phyloP scores from a whole-genome alignment of 495 filamentous ascomycete species.

The Ramalina intermedia region DNA sequence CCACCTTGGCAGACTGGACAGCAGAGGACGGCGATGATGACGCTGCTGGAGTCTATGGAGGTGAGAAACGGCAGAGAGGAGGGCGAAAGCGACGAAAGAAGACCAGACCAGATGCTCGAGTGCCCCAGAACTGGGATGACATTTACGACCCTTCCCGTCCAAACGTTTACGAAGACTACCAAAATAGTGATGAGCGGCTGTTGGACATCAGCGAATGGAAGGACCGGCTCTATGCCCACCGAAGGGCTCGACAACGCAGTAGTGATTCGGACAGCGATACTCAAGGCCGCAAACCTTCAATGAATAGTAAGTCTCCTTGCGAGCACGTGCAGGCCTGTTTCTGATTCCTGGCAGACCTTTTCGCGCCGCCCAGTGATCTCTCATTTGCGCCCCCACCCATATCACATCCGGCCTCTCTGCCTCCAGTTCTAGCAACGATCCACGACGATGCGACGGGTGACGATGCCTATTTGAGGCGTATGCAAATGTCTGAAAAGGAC shows the following conservation, averaged over 20 bases:
- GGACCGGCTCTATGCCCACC: slow-evolving; percentile 64
- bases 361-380: slow-evolving; percentile 52
- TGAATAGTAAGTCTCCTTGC: slow-evolving; percentile 32
- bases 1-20: slow-evolving; percentile 73
- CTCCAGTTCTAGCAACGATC: neutral
- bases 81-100: slow-evolving; percentile 85
- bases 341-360: slow-evolving; percentile 31
- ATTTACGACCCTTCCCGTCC: slow-evolving; percentile 77
- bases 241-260: slow-evolving; percentile 34
- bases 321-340: neutral
- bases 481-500: slow-evolving; percentile 29
- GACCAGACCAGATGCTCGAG: slow-evolving; percentile 42
- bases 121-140: slow-evolving; percentile 78
- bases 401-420: neutral
- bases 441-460: slow-evolving; percentile 49
- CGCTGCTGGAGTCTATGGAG: slow-evolving; percentile 44
- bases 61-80: slow-evolving; percentile 57
- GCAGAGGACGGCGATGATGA: slow-evolving; percentile 58
- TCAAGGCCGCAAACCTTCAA: slow-evolving; percentile 29
- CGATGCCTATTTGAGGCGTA: slow-evolving; percentile 54
- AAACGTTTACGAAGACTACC: slow-evolving; percentile 77
- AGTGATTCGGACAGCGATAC: slow-evolving; percentile 46
- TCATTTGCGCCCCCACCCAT: slow-evolving; percentile 57
- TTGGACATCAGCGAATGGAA: slow-evolving; percentile 79
- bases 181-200: slow-evolving; percentile 71